Evolutionary conservation across 768 basidiomycete genomes (phyloP).

Genomic region (Xerocomellus amylosporus): DNA sequence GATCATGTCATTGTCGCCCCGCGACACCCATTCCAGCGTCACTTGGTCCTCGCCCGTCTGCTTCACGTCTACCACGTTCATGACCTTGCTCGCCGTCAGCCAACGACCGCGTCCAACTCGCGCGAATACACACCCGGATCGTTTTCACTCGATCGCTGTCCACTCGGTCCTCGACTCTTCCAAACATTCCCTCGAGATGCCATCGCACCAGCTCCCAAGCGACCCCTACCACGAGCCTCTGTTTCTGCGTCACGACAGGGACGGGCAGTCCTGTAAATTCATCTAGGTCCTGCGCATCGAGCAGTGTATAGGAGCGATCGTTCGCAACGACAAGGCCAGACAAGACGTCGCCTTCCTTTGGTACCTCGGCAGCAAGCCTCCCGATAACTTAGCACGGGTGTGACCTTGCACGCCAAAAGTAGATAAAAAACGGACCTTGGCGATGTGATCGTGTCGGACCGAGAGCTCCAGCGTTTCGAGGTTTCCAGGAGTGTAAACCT

Average conservation of each 20-base stretch:
- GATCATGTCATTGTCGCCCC: conserved; percentile 94
- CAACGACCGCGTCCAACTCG: not conserved
- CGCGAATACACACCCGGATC: conserved; percentile 54
- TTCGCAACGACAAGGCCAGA: conserved; percentile 88
- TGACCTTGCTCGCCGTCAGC: conserved; percentile 55
- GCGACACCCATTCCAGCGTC: conserved; percentile 90
- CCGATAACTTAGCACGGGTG: conserved; percentile 70
- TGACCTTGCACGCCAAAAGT: not conserved
- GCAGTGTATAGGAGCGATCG: conserved; percentile 90
- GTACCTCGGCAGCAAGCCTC: conserved; percentile 70
- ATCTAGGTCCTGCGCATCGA: conserved; percentile 83
- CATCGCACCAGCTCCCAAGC: conserved; percentile 91
- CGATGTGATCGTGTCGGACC: conserved; percentile 84
- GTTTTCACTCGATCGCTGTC: conserved; percentile 61
- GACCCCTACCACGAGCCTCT: conserved; percentile 76
- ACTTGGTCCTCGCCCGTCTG: conserved; percentile 69
- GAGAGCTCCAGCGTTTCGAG: conserved; percentile 82
- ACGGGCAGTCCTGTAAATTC: conserved; percentile 89
- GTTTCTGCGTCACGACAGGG: conserved; percentile 78
- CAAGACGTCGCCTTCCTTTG: conserved; percentile 64
- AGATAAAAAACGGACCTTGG: conserved; percentile 59
- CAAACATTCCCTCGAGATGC: conserved; percentile 96
- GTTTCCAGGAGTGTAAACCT: conserved; percentile 91
- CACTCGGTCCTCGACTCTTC: conserved; percentile 64
- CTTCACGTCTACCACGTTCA: conserved; percentile 86